These are phyloP conservation scores for Verruconis gallopava DNA, from an alignment of 2,329 filamentous ascomycete genomes.

Conservation along the genomic window DNA sequence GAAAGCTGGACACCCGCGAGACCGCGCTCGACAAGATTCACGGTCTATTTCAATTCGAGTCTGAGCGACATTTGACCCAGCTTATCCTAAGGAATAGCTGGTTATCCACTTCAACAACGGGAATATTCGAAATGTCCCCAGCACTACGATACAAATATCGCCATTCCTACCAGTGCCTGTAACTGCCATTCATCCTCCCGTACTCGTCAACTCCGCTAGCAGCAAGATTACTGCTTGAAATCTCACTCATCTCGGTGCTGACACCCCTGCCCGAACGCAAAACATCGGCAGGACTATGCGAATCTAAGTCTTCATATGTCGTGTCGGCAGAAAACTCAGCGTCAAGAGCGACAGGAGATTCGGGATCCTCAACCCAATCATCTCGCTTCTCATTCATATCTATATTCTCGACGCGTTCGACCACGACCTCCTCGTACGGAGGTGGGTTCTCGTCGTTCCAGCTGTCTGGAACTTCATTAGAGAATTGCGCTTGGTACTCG, in stretches of 20 bases:
- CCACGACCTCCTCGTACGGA: too few species aligned
- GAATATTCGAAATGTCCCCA: too few species aligned
- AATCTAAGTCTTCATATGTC: background rate
- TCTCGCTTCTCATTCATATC: background rate
- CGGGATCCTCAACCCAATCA: conserved; percentile 1
- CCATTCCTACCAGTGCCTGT: too few species aligned
- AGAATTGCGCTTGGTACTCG: background rate
- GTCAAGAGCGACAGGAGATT: conserved; percentile 24
- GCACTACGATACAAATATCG: too few species aligned
- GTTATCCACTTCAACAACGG: too few species aligned
- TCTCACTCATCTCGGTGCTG: background rate
- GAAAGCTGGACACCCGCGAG: too few species aligned
- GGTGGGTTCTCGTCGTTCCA: background rate
- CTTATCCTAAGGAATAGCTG: too few species aligned
- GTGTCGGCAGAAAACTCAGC: conserved; percentile 11
- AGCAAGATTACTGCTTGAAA: too few species aligned
- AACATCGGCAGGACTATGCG: too few species aligned
- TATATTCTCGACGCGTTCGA: background rate
- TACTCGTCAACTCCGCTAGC: background rate
- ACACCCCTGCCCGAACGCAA: background rate
- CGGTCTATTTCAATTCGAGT: too few species aligned
- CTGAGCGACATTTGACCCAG: too few species aligned
- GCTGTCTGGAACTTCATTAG: background rate
- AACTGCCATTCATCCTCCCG: background rate
- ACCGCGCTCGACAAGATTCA: too few species aligned